Percentiles rank a stretch among this genome's conserved stretches.
These are phyloP conservation scores for Gomphus sp. DNA, from an alignment of 1,284 basidiomycete species.

Conservation along the genomic window DNA sequence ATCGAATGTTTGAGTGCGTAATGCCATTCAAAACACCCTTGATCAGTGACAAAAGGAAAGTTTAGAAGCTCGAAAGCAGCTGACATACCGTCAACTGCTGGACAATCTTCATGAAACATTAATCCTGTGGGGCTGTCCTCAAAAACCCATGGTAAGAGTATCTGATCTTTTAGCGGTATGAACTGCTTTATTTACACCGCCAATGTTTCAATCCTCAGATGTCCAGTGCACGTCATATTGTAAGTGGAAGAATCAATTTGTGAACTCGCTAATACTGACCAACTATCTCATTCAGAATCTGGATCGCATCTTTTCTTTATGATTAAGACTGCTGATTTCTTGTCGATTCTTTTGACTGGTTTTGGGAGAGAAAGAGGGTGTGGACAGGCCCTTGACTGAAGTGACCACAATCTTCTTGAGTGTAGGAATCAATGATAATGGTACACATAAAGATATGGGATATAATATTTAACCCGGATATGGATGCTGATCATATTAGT, in stretches of 20 bases:
- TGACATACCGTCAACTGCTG: background rate
- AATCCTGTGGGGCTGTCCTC: background rate
- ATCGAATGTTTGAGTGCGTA: constrained; percentile 1
- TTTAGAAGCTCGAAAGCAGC: background rate
- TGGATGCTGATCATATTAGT: no score
- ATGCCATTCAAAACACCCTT: background rate
- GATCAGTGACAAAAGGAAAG: background rate
- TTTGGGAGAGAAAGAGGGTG: background rate
- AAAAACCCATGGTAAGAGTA: background rate
- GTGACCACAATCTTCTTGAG: no score
- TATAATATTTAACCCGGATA: no score
- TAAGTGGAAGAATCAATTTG: background rate
- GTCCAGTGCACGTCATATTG: background rate
- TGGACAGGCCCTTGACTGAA: background rate
- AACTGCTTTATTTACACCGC: background rate
- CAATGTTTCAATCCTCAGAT: background rate
- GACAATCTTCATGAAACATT: background rate
- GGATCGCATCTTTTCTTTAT: background rate
- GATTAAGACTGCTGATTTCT: background rate
- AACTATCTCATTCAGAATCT: background rate
- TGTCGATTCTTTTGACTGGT: background rate
- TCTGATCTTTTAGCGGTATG: background rate
- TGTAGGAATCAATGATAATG: no score
- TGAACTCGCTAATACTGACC: background rate
- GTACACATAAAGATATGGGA: no score